phyloP scores from a whole-genome alignment of 1,284 basidiomycete genomes.

The Malassezia nana region DNA sequence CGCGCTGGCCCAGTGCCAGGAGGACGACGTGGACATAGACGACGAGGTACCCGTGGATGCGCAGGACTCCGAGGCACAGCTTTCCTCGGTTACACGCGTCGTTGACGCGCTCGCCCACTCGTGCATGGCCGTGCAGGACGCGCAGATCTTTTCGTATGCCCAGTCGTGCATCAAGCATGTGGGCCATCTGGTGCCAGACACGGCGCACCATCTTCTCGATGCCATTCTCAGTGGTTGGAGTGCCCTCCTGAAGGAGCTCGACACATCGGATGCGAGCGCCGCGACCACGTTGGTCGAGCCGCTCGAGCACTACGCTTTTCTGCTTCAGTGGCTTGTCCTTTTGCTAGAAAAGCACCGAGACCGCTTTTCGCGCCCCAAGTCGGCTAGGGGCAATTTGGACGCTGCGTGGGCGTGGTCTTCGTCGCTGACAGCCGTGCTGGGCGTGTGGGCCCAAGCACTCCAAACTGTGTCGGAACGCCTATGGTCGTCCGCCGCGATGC shows the following conservation, averaged over 20 bases:
- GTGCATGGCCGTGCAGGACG: constrained; percentile 24
- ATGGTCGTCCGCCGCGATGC: constrained; percentile 33
- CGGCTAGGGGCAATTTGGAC: constrained; percentile 8
- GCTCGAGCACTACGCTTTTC: constrained; percentile 41
- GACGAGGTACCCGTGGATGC: constrained; percentile 33
- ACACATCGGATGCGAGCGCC: constrained; percentile 25
- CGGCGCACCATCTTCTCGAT: constrained; percentile 37
- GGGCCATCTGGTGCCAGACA: constrained; percentile 22
- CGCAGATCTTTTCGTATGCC: constrained; percentile 27
- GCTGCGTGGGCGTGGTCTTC: constrained; percentile 28
- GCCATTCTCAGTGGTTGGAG: constrained; percentile 31
- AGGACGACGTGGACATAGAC: constrained; percentile 37
- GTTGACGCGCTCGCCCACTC: constrained; percentile 32
- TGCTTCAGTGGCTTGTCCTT: constrained; percentile 40
- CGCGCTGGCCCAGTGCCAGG: constrained; percentile 32
- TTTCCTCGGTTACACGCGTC: constrained; percentile 24
- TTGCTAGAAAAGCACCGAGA: constrained; percentile 33
- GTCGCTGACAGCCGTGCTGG: constrained; percentile 35
- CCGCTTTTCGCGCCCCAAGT: background rate
- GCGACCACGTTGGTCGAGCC: constrained; percentile 27
- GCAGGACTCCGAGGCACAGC: constrained; percentile 23
- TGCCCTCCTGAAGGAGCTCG: constrained; percentile 26
- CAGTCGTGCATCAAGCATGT: constrained; percentile 40
- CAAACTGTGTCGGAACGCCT: constrained; percentile 31
- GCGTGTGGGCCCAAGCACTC: constrained; percentile 29